Evolutionary conservation across 352 stramenopile genomes (phyloP), one percentile per base, ranked within the genome.

Genomic region (Phytophthora sansomeana): DNA sequence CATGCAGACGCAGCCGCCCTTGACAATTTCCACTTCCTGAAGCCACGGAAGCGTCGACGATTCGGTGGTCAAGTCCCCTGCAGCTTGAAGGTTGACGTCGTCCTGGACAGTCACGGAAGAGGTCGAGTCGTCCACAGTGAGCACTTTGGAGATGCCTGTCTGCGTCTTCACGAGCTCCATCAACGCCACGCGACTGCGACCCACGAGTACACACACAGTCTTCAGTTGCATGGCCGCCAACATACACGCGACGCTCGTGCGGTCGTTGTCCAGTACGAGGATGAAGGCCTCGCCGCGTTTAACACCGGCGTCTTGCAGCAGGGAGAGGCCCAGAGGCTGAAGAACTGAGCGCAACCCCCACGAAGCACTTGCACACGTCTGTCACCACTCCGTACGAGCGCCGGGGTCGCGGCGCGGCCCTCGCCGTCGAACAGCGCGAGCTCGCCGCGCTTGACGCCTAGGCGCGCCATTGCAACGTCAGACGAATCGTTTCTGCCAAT

Each of bases 251-350:
- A 89, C 85, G 54, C 87, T 90, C 16, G 83, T 83, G 47, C 76
- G 69, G 59, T 95, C 67, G 59, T 95, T 93, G 58, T 90, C 84
- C 26, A 93, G 21, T 9, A 95, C 71, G 24, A 95, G 75, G 5
- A 93, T 64, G 66, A 95, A 89, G n/a, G 78, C 71, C 19, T 81
- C 74, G 26, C 62, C 58, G 9, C 58, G 65, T 30, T 43, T 29
- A 26, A 93, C 52, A 17, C 73, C 75, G 1, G 74, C 72, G 7
- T 19, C 17, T 24, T 68, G 53, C 17, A 95, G 48, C 33, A 93
- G 52, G 9, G 19, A 33, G 2, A 89, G 29, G 0, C 86, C 86
- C 11, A 83, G 54, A n/a, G 86, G 82, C 21, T 89, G 63, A 21
- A 92, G 58, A 32, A 64, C 54, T 19, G 42, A 36, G 3, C 76